Base-by-base conservation (phyloP, 2,329 filamentous ascomycete genomes). In the Chrysosporium keratinophilum region DNA sequence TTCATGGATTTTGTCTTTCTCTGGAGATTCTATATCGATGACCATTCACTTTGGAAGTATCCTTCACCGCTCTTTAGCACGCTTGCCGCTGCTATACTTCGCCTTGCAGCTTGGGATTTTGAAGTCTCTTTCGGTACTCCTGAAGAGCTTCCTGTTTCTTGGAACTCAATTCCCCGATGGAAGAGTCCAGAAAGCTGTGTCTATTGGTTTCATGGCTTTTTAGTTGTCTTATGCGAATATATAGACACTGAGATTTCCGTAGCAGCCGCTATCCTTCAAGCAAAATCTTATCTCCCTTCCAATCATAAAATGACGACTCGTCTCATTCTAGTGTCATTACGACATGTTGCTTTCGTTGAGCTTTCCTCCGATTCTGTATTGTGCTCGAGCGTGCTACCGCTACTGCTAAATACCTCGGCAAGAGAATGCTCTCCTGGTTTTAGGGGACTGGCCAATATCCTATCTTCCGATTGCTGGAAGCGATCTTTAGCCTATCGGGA, bases 21-120 rank as follows among this genome's bases (percentile, higher is more conserved):
- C 41, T 65, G 60, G 63, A 54, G 61, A 44, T 60, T 51, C 42
- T 62, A 59, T 49, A 56, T 65, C 28, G 58, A 63, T 52, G 59
- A 65, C 20, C 59, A 59, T 28, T 52, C 54, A n/a, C 59, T 57
- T 40, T 63, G 61, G 62, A 45, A 41, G 48, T 28, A 28, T 7
- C 23, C 23, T 28, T 28, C 23, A 28, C 23, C 23, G 7, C 44
- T 57, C 20, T 63, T 65, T 51, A 58, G 54, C 43, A 50, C 48
- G 23, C 46, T 62, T 55, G 55, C 52, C 20, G 58, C 60, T 48
- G 60, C 49, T 34, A 1, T 62, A 10, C 43, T 61, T 11, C 58
- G 58, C 33, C 56, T 62, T 54, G 58, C 58, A 43, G 57, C 59
- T 19, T 62, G 59, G 59, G 60, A 61, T 50, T 52, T 62, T 46